Conservation (phyloP, 805 yeast species). For the Clavispora phyllophila region DNA sequence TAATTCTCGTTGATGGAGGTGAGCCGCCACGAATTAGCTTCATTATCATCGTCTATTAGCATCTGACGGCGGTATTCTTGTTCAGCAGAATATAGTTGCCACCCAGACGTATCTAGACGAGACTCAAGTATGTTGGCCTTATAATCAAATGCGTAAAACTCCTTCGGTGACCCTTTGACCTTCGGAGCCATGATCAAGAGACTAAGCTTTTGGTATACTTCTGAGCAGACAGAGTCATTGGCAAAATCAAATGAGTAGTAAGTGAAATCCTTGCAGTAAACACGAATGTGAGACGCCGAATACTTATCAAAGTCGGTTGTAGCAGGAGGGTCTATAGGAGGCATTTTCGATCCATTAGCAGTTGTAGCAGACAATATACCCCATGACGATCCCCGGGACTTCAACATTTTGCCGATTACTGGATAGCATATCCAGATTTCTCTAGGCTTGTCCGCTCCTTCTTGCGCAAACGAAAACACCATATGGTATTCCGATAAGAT, state of each 20-base stretch:
- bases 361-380: background rate
- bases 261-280: constrained; percentile 82
- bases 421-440: constrained; percentile 95
- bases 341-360: constrained; percentile 3
- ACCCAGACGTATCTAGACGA: constrained; percentile 47
- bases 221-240: constrained; percentile 53
- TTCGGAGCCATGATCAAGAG: constrained; percentile 55
- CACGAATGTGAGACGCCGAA: constrained; percentile 51
- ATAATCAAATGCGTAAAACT: constrained; percentile 77
- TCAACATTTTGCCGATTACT: constrained; percentile 58
- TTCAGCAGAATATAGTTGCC: constrained; percentile 62
- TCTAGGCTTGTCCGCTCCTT: constrained; percentile 22
- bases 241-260: constrained; percentile 72
- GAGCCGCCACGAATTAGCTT: constrained; percentile 56
- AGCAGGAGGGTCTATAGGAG: constrained; percentile 3
- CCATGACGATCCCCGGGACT: constrained; percentile 51
- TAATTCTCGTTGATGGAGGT: constrained; percentile 61
- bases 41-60: constrained; percentile 24
- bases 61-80: constrained; percentile 77
- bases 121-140: constrained; percentile 68
- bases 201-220: constrained; percentile 69
- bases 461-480: constrained; percentile 29
- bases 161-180: constrained; percentile 36
- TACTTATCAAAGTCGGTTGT: constrained; percentile 28
- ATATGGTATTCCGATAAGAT: constrained; percentile 33